phyloP scores from a whole-genome alignment of 345 rosid genomes.

The Durio zibethinus region DNA sequence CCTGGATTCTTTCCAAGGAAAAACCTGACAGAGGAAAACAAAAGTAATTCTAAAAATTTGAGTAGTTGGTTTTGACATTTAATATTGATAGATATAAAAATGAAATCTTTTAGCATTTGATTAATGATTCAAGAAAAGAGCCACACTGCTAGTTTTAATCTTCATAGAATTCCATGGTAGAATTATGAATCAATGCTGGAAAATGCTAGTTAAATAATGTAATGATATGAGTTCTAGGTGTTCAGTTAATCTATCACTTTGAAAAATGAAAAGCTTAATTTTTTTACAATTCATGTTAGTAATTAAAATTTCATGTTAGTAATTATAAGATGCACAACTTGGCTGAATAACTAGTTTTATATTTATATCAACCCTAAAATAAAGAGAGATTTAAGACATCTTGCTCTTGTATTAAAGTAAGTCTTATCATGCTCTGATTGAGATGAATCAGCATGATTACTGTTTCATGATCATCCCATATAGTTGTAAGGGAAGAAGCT shows the following conservation, averaged over 20 bases:
- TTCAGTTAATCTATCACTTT: neutral
- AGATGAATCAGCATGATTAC: neutral
- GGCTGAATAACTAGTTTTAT: neutral
- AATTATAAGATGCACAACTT: no score
- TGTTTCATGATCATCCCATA: neutral
- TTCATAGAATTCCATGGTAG: neutral
- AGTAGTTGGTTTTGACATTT: no score
- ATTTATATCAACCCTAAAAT: neutral
- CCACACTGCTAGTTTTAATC: no score
- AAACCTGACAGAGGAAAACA: neutral
- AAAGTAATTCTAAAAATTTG: neutral
- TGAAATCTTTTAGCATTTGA: no score
- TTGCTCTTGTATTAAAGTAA: neutral
- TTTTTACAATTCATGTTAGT: neutral
- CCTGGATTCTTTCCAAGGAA: neutral
- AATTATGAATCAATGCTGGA: neutral
- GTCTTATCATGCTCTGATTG: neutral
- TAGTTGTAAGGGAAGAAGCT: neutral
- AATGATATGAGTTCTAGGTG: neutral
- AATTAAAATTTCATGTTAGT: no score
- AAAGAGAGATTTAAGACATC: neutral
- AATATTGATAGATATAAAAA: no score
- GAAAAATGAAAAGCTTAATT: neutral
- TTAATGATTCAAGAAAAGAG: no score
- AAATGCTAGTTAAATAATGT: neutral